phyloP scores from a whole-genome alignment of 2,329 filamentous ascomycete species.

The Ascomycota sp. region DNA sequence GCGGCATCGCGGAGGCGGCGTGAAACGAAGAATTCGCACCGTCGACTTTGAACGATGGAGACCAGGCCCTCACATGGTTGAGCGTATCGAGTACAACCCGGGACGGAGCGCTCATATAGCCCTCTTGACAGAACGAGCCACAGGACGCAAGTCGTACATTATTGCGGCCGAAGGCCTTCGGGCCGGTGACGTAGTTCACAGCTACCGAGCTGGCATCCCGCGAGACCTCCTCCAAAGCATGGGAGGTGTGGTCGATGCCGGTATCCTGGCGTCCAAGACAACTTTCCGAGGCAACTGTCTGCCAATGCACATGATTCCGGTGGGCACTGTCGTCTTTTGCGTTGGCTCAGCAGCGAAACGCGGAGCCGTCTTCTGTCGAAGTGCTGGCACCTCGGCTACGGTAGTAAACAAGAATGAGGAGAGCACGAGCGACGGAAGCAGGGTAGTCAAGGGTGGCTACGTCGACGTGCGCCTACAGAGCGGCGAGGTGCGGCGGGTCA shows the following conservation, averaged over 20 bases:
- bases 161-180: conserved; percentile 88
- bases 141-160: conserved; percentile 68
- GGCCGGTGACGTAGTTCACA: conserved; percentile 78
- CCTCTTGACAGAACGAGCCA: conserved; percentile 55
- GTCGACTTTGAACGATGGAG: conserved; percentile 70
- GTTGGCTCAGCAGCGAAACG: conserved; percentile 58
- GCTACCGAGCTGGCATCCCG: conserved; percentile 78
- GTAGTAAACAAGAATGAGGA: conserved; percentile 79
- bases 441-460: conserved; percentile 49
- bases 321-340: conserved; percentile 84
- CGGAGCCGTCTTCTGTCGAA: conserved; percentile 78
- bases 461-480: conserved; percentile 78
- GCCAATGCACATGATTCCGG: conserved; percentile 84
- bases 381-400: conserved; percentile 78
- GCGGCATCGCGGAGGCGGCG: conserved; percentile 78
- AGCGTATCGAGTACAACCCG: conserved; percentile 91
- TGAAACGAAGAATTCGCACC: conserved; percentile 75
- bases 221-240: conserved; percentile 72
- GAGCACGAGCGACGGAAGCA: conserved; percentile 35
- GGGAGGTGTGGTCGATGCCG: conserved; percentile 82
- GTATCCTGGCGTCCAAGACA: conserved; percentile 87
- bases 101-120: conserved; percentile 87
- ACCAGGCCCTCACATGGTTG: conserved; percentile 69
- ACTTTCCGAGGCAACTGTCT: conserved; percentile 89
- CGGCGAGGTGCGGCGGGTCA: conserved; percentile 76